Evolutionary conservation across 805 yeast species (phyloP).

Genomic region (Lachancea fermentati): DNA sequence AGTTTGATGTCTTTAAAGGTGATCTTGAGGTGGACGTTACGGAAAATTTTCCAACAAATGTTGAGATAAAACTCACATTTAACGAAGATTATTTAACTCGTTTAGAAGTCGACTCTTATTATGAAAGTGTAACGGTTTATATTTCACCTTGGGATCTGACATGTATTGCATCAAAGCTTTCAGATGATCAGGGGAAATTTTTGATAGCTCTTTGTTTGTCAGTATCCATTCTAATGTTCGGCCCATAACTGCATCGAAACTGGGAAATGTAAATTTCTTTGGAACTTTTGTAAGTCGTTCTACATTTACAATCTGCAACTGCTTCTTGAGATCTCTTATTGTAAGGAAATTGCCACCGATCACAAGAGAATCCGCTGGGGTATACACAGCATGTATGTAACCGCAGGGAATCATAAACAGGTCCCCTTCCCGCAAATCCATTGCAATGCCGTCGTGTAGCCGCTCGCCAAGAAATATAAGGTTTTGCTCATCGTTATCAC

Average conservation of each 20-base stretch:
- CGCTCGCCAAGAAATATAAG: constrained; percentile 59
- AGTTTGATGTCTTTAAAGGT: background rate
- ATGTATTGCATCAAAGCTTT: constrained; percentile 13
- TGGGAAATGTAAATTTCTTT: constrained; percentile 70
- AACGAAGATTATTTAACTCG: no score
- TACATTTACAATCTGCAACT: constrained; percentile 53
- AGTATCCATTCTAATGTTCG: constrained; percentile 20
- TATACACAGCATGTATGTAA: constrained; percentile 87
- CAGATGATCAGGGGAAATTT: constrained; percentile 8
- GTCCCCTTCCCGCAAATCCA: constrained; percentile 57
- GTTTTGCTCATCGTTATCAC: constrained; percentile 53
- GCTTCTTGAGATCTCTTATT: constrained; percentile 53
- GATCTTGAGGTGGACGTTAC: background rate
- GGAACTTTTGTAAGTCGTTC: constrained; percentile 71
- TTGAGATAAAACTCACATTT: no score
- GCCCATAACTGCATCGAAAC: constrained; percentile 55
- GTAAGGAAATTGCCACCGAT: constrained; percentile 88
- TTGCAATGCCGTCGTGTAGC: constrained; percentile 45
- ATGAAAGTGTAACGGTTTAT: constrained; percentile 14
- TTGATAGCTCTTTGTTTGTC: constrained; percentile 1
- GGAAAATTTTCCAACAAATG: background rate
- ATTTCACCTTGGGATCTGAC: constrained; percentile 14
- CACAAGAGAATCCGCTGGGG: constrained; percentile 74
- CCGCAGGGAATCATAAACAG: constrained; percentile 82
- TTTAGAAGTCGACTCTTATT: constrained; percentile 15